Base-by-base conservation (phyloP, 2,329 filamentous ascomycete species). In the Hypoxylon sp. region DNA sequence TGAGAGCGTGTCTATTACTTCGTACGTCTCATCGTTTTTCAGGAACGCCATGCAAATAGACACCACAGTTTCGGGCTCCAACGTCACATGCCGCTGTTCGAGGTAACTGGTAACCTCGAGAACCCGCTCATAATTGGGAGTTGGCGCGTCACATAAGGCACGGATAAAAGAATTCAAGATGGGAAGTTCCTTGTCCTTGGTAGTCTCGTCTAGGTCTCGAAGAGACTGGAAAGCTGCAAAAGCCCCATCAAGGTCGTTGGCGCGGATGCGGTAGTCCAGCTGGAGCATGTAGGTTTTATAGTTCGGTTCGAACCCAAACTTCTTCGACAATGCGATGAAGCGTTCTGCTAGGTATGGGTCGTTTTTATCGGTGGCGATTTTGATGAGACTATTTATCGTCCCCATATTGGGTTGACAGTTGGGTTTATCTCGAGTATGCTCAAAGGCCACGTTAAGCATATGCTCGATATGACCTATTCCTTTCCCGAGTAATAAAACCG, bases 1-100 rank as follows among this genome's bases (percentile, higher is more conserved):
- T 24, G 94, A 93, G 15, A 98, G 86, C 0, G 97, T 86, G 76
- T 97, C 93, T 68, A 93, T 91, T 3, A 93, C 89, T 68, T 97
- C 93, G 70, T 90, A 89, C 47, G 90, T 86, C 76, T 97, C 92
- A 74, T 93, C 91, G 44, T 91, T 89, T 67, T 88, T 86, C 10
- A 98, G 85, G 72, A 97, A 92, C 46, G 92, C 83, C 48, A 90
- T 83, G 66, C 90, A 92, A n/a, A 98, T 83, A 0, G 88, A 86
- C 6, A 90, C 88, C 0, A 96, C 88, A 0, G 94, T 97, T 47
- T 90, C 86, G 0, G 94, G 88, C 37, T 92, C 91, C 13, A 98
- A 85, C 1, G 86, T 87, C 6, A 89, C 87, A 60, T 89, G 85
- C 10, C 89, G 88, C 74, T 93, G 88, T 64, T 94, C 90, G 2